phyloP scores from a whole-genome alignment of 2,329 filamentous ascomycete species.

The Sarocladium brachiariae region DNA sequence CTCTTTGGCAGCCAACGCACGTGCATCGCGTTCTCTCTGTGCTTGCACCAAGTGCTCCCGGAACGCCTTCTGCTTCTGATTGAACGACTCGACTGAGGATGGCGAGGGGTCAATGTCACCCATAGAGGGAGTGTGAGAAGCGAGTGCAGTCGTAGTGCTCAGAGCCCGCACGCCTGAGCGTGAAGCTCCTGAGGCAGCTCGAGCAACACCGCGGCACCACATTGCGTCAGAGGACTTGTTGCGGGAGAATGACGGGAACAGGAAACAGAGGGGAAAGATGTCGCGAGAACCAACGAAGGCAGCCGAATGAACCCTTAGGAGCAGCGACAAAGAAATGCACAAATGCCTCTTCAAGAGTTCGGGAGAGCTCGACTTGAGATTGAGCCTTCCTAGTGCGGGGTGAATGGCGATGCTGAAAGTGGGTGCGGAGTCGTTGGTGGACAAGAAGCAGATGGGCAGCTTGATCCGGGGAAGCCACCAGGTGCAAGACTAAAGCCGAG shows the following conservation, averaged over 20 bases:
- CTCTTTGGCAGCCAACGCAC: conserved; percentile 48
- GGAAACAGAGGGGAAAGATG: conserved; percentile 10
- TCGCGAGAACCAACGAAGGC: conserved; percentile 8
- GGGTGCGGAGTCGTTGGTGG: conserved; percentile 7
- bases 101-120: conserved; percentile 68
- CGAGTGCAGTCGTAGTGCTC: conserved; percentile 42
- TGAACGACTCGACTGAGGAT: conserved; percentile 68
- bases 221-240: conserved; percentile 32
- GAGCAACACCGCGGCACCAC: conserved; percentile 45
- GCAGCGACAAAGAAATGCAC: not conserved
- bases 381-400: not conserved
- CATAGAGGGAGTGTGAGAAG: conserved; percentile 61
- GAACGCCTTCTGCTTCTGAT: conserved; percentile 77
- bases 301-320: not conserved
- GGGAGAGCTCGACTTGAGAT: conserved; percentile 4
- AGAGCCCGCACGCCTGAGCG: conserved; percentile 49
- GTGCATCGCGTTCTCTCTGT: conserved; percentile 79
- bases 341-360: conserved; percentile 8
- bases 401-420: conserved; percentile 1
- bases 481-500: conserved; percentile 1
- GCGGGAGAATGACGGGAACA: conserved; percentile 8
- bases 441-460: conserved; percentile 5
- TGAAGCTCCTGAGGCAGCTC: conserved; percentile 34
- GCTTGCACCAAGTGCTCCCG: conserved; percentile 72
- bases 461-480: conserved; percentile 3